These are phyloP conservation scores for Isabelozyma rhagii DNA, from an alignment of 805 yeast genomes.

Conservation along the genomic window DNA sequence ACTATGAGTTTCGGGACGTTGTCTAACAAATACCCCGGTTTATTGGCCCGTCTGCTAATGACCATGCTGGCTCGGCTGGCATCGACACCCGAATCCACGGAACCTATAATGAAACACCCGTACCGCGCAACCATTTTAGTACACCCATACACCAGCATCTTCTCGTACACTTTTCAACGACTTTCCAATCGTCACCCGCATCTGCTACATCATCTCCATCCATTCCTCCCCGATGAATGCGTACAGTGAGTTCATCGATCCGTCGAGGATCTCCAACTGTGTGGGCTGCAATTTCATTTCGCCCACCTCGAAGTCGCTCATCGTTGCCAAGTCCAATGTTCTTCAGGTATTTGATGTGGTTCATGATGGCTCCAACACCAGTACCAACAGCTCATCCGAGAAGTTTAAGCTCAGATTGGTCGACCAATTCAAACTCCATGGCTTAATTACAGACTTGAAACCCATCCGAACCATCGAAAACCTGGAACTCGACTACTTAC, in stretches of 20 bases:
- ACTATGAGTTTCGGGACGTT: too few relatives aligned
- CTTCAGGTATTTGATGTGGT: conserved; percentile 58
- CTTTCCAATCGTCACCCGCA: too few relatives aligned
- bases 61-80: too few relatives aligned
- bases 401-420: conserved; percentile 31
- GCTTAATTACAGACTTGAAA: conserved; percentile 59
- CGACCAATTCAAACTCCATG: conserved; percentile 70
- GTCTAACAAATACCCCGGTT: too few relatives aligned
- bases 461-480: conserved; percentile 46
- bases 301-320: conserved; percentile 47
- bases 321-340: conserved; percentile 68
- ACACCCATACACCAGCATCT: background rate
- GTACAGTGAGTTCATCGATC: conserved; percentile 72
- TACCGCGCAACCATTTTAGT: background rate
- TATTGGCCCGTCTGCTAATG: too few relatives aligned
- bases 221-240: conserved; percentile 62
- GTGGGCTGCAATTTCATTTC: conserved; percentile 51
- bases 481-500: conserved; percentile 54
- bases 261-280: conserved; percentile 67
- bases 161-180: too few relatives aligned
- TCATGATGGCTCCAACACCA: conserved; percentile 12
- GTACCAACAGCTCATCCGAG: conserved; percentile 1
- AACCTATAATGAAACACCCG: background rate
- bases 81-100: too few relatives aligned
- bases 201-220: background rate